phyloP scores from a whole-genome alignment of 108 stramenopile species.

The Seminavis robusta region DNA sequence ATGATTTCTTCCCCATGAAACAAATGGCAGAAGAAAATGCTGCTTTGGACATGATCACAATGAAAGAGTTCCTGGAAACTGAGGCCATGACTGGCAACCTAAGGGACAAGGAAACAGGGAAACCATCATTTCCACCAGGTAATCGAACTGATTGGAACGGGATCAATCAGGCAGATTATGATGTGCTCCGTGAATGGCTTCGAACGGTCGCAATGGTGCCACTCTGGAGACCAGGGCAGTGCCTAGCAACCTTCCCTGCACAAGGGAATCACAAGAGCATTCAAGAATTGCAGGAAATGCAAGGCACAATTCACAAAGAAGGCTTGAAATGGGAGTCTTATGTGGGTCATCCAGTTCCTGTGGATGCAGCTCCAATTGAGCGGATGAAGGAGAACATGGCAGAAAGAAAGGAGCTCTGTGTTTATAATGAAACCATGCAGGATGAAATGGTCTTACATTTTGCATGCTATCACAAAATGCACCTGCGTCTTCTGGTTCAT shows the following conservation, averaged over 20 bases:
- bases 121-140: constrained; percentile 37
- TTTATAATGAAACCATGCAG: constrained; percentile 71
- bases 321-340: constrained; percentile 25
- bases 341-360: constrained; percentile 47
- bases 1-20: constrained; percentile 71
- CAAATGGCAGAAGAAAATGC: constrained; percentile 47
- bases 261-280: constrained; percentile 38
- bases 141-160: constrained; percentile 71
- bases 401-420: constrained; percentile 46
- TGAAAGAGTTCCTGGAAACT: constrained; percentile 76
- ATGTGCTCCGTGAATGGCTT: constrained; percentile 24
- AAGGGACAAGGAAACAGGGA: constrained; percentile 35
- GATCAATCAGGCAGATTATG: neutral
- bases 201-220: constrained; percentile 40
- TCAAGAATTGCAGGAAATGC: constrained; percentile 39
- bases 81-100: constrained; percentile 65
- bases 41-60: constrained; percentile 74
- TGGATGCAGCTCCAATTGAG: constrained; percentile 47
- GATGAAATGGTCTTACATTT: constrained; percentile 68
- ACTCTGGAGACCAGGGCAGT: constrained; percentile 39
- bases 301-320: constrained; percentile 23
- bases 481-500: constrained; percentile 66
- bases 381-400: constrained; percentile 65
- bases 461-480: constrained; percentile 26
- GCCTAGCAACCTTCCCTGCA: constrained; percentile 66